These are phyloP conservation scores for Mycena alexandri DNA, from an alignment of 768 basidiomycete genomes.

Conservation along the genomic window DNA sequence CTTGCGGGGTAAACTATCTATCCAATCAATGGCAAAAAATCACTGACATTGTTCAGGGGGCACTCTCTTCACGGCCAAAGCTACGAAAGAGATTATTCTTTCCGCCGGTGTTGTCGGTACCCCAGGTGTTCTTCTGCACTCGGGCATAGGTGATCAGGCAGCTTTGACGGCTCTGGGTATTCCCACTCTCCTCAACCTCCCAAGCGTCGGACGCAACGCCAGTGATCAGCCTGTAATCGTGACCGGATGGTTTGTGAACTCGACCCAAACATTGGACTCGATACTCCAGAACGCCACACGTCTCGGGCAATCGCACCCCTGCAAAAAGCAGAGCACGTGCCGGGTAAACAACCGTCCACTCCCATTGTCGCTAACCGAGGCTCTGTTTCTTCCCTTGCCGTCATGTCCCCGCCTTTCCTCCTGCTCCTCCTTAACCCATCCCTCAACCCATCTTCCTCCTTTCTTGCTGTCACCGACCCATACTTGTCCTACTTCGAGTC, in stretches of 20 bases:
- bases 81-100: conserved; percentile 43
- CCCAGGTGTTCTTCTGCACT: conserved; percentile 39
- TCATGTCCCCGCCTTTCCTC: too few species aligned
- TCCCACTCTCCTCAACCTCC: conserved; percentile 34
- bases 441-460: too few species aligned
- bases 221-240: conserved; percentile 16
- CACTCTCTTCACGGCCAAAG: conserved; percentile 7
- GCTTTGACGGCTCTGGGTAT: conserved; percentile 30
- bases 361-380: too few species aligned
- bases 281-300: conserved; percentile 34
- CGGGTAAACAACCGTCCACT: too few species aligned
- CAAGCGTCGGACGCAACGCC: conserved; percentile 37
- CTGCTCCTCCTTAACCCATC: too few species aligned
- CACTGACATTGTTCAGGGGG: not conserved
- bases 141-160: conserved; percentile 38
- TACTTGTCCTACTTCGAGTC: too few species aligned
- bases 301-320: too few species aligned
- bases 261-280: conserved; percentile 11
- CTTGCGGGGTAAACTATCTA: not conserved
- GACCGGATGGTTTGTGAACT: conserved; percentile 22
- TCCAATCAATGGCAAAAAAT: not conserved
- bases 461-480: too few species aligned
- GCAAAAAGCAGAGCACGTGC: too few species aligned
- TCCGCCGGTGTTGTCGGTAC: conserved; percentile 45
- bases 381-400: too few species aligned